phyloP scores from a whole-genome alignment of 2,329 filamentous ascomycete genomes.

The Microcyclospora tardicrescens region DNA sequence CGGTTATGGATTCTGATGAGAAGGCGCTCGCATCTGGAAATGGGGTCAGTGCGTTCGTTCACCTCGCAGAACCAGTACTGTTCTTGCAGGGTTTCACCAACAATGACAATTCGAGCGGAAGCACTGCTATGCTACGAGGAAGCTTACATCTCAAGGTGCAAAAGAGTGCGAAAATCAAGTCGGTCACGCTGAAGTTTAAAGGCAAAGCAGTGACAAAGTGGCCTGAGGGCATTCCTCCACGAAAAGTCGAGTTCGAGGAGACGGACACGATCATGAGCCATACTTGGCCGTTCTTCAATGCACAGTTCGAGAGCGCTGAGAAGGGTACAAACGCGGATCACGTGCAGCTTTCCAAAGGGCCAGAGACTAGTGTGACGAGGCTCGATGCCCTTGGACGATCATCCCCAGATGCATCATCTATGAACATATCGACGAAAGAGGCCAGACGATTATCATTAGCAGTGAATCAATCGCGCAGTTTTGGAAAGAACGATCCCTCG shows the following conservation, averaged over 20 bases:
- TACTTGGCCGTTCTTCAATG: constrained; percentile 85
- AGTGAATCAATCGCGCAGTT: constrained; percentile 71
- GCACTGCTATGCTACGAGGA: constrained; percentile 73
- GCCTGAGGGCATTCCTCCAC: constrained; percentile 86
- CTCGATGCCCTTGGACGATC: constrained; percentile 18
- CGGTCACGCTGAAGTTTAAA: constrained; percentile 72
- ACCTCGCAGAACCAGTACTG: constrained; percentile 66
- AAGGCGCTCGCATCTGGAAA: constrained; percentile 70
- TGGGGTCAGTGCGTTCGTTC: constrained; percentile 59
- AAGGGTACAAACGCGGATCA: constrained; percentile 50
- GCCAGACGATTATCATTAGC: constrained; percentile 62
- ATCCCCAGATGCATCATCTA: constrained; percentile 27
- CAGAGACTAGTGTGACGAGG: constrained; percentile 21
- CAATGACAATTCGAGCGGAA: constrained; percentile 48
- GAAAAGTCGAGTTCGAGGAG: constrained; percentile 71
- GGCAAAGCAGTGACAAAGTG: constrained; percentile 84
- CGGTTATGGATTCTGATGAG: constrained; percentile 28
- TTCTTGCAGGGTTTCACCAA: constrained; percentile 71
- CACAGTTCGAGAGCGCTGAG: constrained; percentile 48
- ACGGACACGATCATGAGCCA: constrained; percentile 79
- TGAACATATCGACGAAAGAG: constrained; percentile 36
- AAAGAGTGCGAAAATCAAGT: constrained; percentile 87
- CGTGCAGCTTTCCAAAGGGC: constrained; percentile 42
- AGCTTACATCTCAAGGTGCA: constrained; percentile 69
- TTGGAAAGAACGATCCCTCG: constrained; percentile 62